These are phyloP conservation scores for Blepharisma undulans DNA, from an alignment of 169 alveolate species.

Conservation along the genomic window DNA sequence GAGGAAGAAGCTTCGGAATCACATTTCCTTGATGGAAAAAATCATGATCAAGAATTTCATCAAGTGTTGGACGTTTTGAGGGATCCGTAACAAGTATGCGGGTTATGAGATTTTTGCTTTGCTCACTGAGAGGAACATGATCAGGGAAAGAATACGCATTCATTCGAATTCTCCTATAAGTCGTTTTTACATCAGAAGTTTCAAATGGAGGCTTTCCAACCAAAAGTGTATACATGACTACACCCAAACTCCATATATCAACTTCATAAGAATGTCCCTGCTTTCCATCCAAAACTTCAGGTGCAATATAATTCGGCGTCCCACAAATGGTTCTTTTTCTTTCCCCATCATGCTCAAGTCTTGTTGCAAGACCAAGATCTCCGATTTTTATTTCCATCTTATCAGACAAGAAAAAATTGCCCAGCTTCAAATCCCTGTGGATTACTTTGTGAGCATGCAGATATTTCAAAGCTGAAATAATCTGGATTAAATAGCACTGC, in stretches of 20 bases:
- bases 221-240: constrained; percentile 80
- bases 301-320: constrained; percentile 88
- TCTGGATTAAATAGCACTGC: constrained; percentile 74
- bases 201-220: constrained; percentile 87
- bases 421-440: constrained; percentile 88
- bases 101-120: constrained; percentile 51
- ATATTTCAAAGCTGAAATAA: constrained; percentile 80
- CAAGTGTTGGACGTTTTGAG: constrained; percentile 67
- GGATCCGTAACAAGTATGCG: constrained; percentile 74
- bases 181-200: constrained; percentile 82
- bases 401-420: constrained; percentile 83
- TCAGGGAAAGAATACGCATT: constrained; percentile 80
- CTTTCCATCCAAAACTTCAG: constrained; percentile 83
- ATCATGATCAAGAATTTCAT: constrained; percentile 71
- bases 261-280: constrained; percentile 83
- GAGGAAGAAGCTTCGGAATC: constrained; percentile 74
- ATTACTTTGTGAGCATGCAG: constrained; percentile 82
- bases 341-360: constrained; percentile 85
- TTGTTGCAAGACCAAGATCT: constrained; percentile 87
- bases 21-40: constrained; percentile 66
- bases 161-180: constrained; percentile 84
- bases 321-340: constrained; percentile 86
- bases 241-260: constrained; percentile 86
- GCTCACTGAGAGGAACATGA: constrained; percentile 60
- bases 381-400: constrained; percentile 87